Percentiles rank a stretch among this genome's conserved stretches.
phyloP scores from a whole-genome alignment of 2,329 filamentous ascomycete species.

The Colletotrichum liaoningense region DNA sequence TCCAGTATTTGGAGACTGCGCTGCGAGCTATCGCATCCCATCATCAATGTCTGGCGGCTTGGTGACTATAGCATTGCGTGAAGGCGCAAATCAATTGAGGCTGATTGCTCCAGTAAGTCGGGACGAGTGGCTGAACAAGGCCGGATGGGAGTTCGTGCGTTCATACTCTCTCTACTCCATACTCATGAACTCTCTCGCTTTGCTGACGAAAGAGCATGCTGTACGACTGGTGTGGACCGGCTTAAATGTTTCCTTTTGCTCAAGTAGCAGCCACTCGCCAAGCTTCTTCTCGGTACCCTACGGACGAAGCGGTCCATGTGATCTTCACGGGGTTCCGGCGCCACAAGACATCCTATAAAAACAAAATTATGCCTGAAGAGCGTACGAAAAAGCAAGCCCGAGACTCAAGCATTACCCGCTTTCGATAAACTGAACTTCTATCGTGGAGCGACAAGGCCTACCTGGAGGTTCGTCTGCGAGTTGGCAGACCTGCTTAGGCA shows the following conservation, averaged over 20 bases:
- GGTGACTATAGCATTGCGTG: slow-evolving; percentile 1
- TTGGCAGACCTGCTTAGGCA: neutral
- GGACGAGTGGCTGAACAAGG: neutral
- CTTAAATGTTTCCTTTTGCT: neutral
- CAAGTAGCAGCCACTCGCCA: neutral
- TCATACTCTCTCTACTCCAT: neutral
- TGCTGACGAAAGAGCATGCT: neutral
- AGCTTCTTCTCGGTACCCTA: neutral
- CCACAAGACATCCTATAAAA: neutral
- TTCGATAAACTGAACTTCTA: neutral
- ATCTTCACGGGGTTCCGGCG: neutral
- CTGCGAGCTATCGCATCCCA: neutral
- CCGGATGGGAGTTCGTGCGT: neutral
- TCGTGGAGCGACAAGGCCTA: neutral
- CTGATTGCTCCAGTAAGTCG: neutral
- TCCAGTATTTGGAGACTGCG: neutral
- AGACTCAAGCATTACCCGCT: neutral
- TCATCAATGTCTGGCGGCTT: neutral
- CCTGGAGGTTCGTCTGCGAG: neutral
- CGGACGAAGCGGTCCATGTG: neutral
- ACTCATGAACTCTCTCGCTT: neutral
- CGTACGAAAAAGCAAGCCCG: slow-evolving; percentile 5
- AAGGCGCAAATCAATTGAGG: neutral
- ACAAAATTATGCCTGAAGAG: neutral
- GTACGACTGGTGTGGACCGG: neutral